Evolutionary conservation across 1,284 basidiomycete genomes (phyloP).

Genomic region (Paramarasmius palmivorus): DNA sequence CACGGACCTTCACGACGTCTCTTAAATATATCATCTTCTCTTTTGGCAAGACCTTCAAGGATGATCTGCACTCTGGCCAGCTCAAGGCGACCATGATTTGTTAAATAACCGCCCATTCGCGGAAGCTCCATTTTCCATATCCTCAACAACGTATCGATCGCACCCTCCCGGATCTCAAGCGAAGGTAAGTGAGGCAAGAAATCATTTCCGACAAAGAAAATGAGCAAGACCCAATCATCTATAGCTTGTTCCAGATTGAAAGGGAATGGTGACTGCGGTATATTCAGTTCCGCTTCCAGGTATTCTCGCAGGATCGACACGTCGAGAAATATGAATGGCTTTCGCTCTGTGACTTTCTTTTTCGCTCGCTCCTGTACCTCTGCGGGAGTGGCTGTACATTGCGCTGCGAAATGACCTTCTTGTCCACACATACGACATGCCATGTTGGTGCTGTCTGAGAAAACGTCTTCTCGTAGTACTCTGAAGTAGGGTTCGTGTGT

Average conservation of each 20-base stretch:
- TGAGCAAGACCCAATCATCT: slow-evolving; percentile 99
- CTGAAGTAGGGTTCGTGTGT: slow-evolving; percentile 98
- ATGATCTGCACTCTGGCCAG: slow-evolving; percentile 89
- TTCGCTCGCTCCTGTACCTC: slow-evolving; percentile 49
- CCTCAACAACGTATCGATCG: slow-evolving; percentile 93
- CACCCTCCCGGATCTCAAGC: slow-evolving; percentile 98
- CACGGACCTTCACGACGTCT: slow-evolving; percentile 86
- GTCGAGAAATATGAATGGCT: slow-evolving; percentile 99
- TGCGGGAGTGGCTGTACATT: slow-evolving; percentile 69
- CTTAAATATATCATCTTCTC: slow-evolving; percentile 96
- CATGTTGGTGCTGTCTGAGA: slow-evolving; percentile 77
- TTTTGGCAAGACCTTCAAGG: slow-evolving; percentile 88
- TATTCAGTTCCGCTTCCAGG: slow-evolving; percentile 91
- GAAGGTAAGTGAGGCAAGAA: slow-evolving; percentile 98
- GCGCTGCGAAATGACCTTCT: slow-evolving; percentile 91
- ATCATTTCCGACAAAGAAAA: slow-evolving; percentile 99
- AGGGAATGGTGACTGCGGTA: slow-evolving; percentile 78
- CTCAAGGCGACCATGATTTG: slow-evolving; percentile 91
- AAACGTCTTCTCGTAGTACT: slow-evolving; percentile 97
- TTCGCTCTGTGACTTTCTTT: slow-evolving; percentile 78
- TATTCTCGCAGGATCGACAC: slow-evolving; percentile 96
- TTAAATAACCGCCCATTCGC: slow-evolving; percentile 95
- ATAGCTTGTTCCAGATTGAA: slow-evolving; percentile 97
- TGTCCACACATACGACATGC: slow-evolving; percentile 93
- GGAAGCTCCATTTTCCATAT: slow-evolving; percentile 96